Evolutionary conservation across 345 rosid genomes (phyloP).

Genomic region (Syzygium grande): DNA sequence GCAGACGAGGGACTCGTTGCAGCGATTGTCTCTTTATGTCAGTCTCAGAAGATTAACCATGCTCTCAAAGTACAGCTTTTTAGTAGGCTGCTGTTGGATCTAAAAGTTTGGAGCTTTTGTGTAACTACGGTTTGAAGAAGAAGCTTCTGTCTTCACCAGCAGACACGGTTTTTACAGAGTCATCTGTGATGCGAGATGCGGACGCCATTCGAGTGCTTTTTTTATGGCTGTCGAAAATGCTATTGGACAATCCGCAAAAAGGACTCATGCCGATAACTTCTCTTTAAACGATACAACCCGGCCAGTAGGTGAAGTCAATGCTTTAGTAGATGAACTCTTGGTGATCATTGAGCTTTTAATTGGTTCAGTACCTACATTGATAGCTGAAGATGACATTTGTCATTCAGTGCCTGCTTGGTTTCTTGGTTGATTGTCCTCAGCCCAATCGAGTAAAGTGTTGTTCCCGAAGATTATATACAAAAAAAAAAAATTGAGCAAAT

Average conservation of each 20-base stretch:
- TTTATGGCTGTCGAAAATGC: slow-evolving; percentile 96
- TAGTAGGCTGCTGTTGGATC: slow-evolving; percentile 77
- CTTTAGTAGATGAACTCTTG: slow-evolving; percentile 95
- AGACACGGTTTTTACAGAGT: slow-evolving; percentile 99
- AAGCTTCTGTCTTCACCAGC: slow-evolving; percentile 91
- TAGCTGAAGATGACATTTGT: slow-evolving; percentile 73
- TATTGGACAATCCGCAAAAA: slow-evolving; percentile 86
- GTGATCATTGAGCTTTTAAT: slow-evolving; percentile 87
- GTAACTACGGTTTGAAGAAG: slow-evolving; percentile 91
- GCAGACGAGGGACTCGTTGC: slow-evolving; percentile 94
- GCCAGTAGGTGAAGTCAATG: slow-evolving; percentile 93
- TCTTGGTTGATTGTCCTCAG: slow-evolving; percentile 95
- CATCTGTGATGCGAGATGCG: slow-evolving; percentile 84
- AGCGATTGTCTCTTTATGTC: slow-evolving; percentile 74
- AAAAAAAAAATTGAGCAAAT: neutral
- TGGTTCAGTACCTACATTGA: neutral
- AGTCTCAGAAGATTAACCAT: slow-evolving; percentile 78
- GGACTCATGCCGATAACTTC: slow-evolving; percentile 60
- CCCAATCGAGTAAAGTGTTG: slow-evolving; percentile 70
- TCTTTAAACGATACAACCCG: slow-evolving; percentile 47
- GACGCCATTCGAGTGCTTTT: slow-evolving; percentile 98
- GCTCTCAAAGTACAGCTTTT: slow-evolving; percentile 92
- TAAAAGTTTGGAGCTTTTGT: slow-evolving; percentile 91
- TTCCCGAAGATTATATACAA: neutral
- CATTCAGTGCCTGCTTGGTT: slow-evolving; percentile 57